phyloP scores from a whole-genome alignment of 2,329 filamentous ascomycete species.

The Botrytis squamosa region DNA sequence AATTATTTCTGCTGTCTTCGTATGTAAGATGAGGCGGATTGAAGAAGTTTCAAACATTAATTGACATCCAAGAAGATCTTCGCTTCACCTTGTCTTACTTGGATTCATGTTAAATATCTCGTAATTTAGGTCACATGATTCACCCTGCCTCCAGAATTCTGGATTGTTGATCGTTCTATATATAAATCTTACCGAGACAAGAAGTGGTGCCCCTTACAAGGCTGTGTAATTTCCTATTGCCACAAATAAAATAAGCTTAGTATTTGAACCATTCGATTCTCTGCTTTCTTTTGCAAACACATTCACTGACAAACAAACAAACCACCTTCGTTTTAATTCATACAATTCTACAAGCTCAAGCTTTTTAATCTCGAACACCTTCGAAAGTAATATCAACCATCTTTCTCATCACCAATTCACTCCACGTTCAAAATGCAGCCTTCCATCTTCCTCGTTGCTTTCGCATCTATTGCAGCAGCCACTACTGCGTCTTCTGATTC shows the following conservation, averaged over 20 bases:
- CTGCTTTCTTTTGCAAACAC: background rate
- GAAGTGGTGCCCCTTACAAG: slow-evolving; percentile 20
- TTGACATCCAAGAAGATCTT: slow-evolving; percentile 13
- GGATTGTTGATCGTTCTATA: slow-evolving; percentile 17
- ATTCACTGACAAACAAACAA: slow-evolving; percentile 5
- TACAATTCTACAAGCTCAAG: background rate
- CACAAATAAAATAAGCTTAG: slow-evolving; percentile 21
- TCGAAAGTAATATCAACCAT: background rate
- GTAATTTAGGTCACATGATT: slow-evolving; percentile 21
- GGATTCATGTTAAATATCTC: background rate
- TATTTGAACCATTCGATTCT: slow-evolving; percentile 21
- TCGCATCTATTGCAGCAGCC: slow-evolving; percentile 25
- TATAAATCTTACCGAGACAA: slow-evolving; percentile 21
- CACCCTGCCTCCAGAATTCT: background rate
- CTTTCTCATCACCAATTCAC: background rate
- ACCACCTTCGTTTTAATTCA: slow-evolving; percentile 18
- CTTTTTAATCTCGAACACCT: background rate
- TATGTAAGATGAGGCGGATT: slow-evolving; percentile 18
- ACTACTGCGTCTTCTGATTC: slow-evolving; percentile 21
- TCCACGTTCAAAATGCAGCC: slow-evolving; percentile 24
- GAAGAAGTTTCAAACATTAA: slow-evolving; percentile 12
- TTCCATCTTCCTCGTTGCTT: slow-evolving; percentile 24
- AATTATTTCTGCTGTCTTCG: background rate
- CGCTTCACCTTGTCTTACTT: slow-evolving; percentile 7
- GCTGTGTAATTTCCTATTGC: slow-evolving; percentile 21